Conservation (phyloP, 1,284 basidiomycete species). For the Tylopilus sp. region DNA sequence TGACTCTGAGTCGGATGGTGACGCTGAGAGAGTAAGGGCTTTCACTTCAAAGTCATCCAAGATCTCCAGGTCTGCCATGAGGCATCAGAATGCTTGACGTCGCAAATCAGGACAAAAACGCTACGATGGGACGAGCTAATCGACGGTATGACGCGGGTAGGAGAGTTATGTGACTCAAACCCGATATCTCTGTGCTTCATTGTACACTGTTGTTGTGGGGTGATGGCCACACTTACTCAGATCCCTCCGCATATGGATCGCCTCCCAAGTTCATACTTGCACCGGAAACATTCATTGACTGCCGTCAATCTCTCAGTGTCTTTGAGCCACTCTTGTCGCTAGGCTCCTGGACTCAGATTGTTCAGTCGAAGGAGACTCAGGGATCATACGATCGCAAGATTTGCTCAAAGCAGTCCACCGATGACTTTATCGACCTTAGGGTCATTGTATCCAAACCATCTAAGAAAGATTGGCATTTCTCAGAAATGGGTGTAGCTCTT, state of each 20-base stretch:
- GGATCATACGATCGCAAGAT: slow-evolving; percentile 70
- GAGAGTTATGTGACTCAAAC: slow-evolving; percentile 80
- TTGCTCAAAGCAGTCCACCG: slow-evolving; percentile 70
- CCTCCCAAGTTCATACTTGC: slow-evolving; percentile 56
- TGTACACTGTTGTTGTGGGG: slow-evolving; percentile 90
- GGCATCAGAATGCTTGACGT: slow-evolving; percentile 79
- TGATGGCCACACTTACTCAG: slow-evolving; percentile 75
- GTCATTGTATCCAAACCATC: slow-evolving; percentile 67
- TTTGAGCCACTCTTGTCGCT: slow-evolving; percentile 92
- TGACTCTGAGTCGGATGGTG: slow-evolving; percentile 67
- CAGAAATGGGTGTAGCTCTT: slow-evolving; percentile 85
- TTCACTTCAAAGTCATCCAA: slow-evolving; percentile 71
- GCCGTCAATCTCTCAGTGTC: slow-evolving; percentile 77
- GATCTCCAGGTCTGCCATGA: slow-evolving; percentile 65
- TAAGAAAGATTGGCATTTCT: slow-evolving; percentile 78
- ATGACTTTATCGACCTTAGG: slow-evolving; percentile 83
- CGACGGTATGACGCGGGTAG: slow-evolving; percentile 72
- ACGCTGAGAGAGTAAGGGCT: slow-evolving; percentile 55
- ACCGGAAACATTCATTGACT: slow-evolving; percentile 74
- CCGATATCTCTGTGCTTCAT: slow-evolving; percentile 87
- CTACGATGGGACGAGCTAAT: slow-evolving; percentile 60
- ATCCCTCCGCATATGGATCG: slow-evolving; percentile 62
- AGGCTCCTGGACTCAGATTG: slow-evolving; percentile 94
- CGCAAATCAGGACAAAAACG: slow-evolving; percentile 53
- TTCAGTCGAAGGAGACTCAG: slow-evolving; percentile 74